phyloP scores from a whole-genome alignment of 257 asterid species.

The Lycium barbarum region DNA sequence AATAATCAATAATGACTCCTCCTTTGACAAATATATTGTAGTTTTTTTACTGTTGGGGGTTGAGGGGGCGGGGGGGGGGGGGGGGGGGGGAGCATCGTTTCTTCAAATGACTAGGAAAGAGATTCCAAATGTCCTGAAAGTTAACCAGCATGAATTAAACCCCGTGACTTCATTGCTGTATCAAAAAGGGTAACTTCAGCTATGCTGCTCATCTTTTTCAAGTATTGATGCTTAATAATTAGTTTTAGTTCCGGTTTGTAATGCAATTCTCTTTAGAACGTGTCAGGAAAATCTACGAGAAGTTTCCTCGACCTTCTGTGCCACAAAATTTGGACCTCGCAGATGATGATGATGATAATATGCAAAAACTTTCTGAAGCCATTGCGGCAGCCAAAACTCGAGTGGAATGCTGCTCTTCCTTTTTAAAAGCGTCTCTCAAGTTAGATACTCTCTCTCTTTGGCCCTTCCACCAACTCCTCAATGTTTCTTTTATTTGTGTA shows the following conservation, averaged over 20 bases:
- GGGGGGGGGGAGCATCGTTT: not conserved
- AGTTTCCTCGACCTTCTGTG: slow-evolving; percentile 79
- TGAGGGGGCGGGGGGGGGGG: not conserved
- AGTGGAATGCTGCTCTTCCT: slow-evolving; percentile 85
- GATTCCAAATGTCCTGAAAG: not conserved
- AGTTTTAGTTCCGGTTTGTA: slow-evolving; percentile 31
- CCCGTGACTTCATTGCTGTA: not conserved
- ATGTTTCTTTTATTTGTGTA: slow-evolving; percentile 20
- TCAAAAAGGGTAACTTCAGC: not conserved
- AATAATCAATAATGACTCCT: too few species aligned
- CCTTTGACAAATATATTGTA: too few species aligned
- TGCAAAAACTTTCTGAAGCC: slow-evolving; percentile 86
- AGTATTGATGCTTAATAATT: slow-evolving; percentile 14
- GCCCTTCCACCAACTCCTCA: not conserved
- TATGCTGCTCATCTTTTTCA: not conserved
- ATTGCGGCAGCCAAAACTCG: slow-evolving; percentile 94
- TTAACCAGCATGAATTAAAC: not conserved
- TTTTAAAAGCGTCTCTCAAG: slow-evolving; percentile 87
- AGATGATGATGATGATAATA: slow-evolving; percentile 83
- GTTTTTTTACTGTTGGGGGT: too few species aligned
- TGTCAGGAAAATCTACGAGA: slow-evolving; percentile 75
- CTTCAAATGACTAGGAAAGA: slow-evolving; percentile 1
- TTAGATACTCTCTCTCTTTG: slow-evolving; percentile 44
- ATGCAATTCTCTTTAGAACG: slow-evolving; percentile 61
- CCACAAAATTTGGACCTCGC: slow-evolving; percentile 86